phyloP scores from a whole-genome alignment of 1,139 yeast species.

The Taiozyma sp. region DNA sequence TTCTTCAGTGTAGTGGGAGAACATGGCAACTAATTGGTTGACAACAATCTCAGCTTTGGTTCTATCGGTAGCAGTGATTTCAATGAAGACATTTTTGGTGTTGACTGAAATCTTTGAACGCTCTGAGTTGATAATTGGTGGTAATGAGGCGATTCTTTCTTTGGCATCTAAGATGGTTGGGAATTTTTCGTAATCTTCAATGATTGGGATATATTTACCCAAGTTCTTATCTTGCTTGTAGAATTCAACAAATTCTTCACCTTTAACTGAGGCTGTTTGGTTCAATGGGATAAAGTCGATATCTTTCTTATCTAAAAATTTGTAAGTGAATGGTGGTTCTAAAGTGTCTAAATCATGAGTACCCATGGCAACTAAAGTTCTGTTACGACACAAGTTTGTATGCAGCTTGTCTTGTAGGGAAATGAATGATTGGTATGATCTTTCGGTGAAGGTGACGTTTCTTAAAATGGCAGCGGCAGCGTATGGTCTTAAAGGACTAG shows the following conservation, averaged over 20 bases:
- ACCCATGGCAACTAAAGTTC: slow-evolving; percentile 97
- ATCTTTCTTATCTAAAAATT: slow-evolving; percentile 77
- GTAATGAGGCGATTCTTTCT: slow-evolving; percentile 82
- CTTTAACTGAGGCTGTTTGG: slow-evolving; percentile 74
- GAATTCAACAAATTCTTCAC: slow-evolving; percentile 78
- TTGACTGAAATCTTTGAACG: slow-evolving; percentile 82
- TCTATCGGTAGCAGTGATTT: slow-evolving; percentile 91
- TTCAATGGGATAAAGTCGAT: slow-evolving; percentile 81
- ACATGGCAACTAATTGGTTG: slow-evolving; percentile 93
- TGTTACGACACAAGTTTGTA: slow-evolving; percentile 91
- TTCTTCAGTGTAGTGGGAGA: slow-evolving; percentile 75
- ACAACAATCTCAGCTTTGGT: slow-evolving; percentile 91
- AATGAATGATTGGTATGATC: slow-evolving; percentile 90
- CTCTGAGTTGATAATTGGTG: slow-evolving; percentile 95
- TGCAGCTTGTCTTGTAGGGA: slow-evolving; percentile 95
- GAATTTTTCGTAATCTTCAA: slow-evolving; percentile 82
- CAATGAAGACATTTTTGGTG: slow-evolving; percentile 87
- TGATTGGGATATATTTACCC: slow-evolving; percentile 84
- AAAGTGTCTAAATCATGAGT: slow-evolving; percentile 91
- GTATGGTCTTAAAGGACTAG: slow-evolving; percentile 76
- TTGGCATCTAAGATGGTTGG: slow-evolving; percentile 85
- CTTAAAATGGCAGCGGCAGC: slow-evolving; percentile 94
- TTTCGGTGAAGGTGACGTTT: slow-evolving; percentile 72
- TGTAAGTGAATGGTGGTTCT: slow-evolving; percentile 83
- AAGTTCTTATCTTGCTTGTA: slow-evolving; percentile 89